Evolutionary conservation across 371 early-diverging fungal species (phyloP).

Genomic region (Saksenaea vasiformis): DNA sequence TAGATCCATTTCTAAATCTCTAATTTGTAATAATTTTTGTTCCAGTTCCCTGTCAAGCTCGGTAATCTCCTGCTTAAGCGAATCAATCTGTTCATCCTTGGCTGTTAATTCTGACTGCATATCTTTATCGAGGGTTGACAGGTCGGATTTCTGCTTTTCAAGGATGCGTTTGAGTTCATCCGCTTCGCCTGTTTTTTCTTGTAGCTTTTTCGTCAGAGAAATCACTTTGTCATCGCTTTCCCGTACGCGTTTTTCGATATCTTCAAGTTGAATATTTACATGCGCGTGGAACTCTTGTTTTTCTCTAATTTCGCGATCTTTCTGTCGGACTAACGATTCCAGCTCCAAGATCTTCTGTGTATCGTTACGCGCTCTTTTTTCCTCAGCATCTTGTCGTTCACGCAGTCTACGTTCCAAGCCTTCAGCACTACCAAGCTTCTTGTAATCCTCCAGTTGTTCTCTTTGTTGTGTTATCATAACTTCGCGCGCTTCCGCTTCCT

Average conservation of each 20-base stretch:
- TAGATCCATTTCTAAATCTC: not conserved
- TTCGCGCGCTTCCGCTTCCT: not conserved
- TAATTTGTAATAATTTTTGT: not conserved
- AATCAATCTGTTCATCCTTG: not conserved
- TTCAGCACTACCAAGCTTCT: not conserved
- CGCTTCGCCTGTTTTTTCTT: not conserved
- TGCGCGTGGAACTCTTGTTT: not conserved
- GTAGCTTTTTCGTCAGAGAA: not conserved
- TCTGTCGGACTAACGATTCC: not conserved
- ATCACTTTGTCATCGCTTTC: not conserved
- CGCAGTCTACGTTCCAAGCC: not conserved
- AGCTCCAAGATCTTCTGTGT: not conserved
- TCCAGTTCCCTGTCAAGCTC: not conserved
- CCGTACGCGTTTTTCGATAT: not conserved
- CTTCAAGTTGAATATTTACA: not conserved
- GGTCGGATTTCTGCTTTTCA: not conserved
- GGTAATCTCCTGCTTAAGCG: not conserved
- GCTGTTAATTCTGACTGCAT: not conserved
- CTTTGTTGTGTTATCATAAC: not conserved
- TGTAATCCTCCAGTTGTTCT: not conserved
- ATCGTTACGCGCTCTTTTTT: not conserved
- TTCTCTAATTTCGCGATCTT: not conserved
- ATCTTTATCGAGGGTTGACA: not conserved
- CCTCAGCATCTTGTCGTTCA: not conserved
- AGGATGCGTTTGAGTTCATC: not conserved